Percentiles rank a stretch among this genome's conserved stretches.
Conservation (phyloP, 1,284 basidiomycete genomes). For the Rhodotorula sp. region DNA sequence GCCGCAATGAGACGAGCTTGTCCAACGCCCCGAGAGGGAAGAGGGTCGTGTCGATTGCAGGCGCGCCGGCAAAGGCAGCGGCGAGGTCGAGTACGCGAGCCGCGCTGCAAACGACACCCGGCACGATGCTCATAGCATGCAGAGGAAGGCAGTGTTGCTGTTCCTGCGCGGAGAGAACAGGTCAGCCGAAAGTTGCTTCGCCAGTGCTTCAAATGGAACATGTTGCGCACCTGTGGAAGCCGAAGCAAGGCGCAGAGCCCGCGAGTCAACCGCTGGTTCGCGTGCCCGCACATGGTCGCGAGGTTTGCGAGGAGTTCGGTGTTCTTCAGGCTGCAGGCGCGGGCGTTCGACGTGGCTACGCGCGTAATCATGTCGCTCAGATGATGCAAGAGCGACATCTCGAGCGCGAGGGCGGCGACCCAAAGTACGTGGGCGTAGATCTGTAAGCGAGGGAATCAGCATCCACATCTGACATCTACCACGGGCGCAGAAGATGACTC, state of each 20-base stretch:
- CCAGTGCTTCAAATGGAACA: background rate
- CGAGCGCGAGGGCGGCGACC: too few species aligned
- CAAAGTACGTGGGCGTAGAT: too few species aligned
- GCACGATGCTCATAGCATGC: background rate
- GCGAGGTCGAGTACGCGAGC: background rate
- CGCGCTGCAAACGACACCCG: background rate
- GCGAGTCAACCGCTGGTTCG: too few species aligned
- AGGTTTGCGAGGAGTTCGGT: background rate
- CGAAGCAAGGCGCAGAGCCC: too few species aligned
- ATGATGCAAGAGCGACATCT: too few species aligned
- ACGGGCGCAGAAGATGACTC: too few species aligned
- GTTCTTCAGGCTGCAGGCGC: too few species aligned
- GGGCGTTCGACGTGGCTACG: too few species aligned
- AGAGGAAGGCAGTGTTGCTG: background rate
- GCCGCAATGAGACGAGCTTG: background rate
- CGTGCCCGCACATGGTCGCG: background rate
- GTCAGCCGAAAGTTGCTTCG: background rate
- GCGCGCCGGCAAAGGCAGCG: background rate
- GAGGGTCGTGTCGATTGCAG: background rate
- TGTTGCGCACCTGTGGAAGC: too few species aligned
- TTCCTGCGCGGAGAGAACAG: background rate
- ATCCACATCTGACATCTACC: too few species aligned
- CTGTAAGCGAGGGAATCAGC: too few species aligned
- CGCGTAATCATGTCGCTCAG: too few species aligned
- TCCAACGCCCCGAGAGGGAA: background rate